Evolutionary conservation across 495 filamentous ascomycete genomes (phyloP), one percentile per base, ranked within the genome.

Genomic region (Penicillium odoratum): DNA sequence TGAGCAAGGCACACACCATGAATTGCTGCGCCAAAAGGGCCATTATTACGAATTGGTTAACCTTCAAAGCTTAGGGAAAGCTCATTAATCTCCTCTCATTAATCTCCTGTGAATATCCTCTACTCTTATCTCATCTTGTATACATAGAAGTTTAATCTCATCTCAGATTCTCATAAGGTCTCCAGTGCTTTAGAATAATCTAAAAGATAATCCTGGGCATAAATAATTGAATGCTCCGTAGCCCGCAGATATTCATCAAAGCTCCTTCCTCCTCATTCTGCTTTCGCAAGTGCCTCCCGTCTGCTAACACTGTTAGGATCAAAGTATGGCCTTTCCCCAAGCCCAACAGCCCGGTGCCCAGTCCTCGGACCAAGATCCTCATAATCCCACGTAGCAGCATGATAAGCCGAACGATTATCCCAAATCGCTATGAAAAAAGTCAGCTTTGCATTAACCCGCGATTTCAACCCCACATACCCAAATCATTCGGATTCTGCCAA

Each of bases 21-120:
- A 88, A 59, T 67, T 94, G 62, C 73, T 93, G 73, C 73, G 70
- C 18, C 81, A 79, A 62, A 82, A 81, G 64, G 88, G 89, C 9
- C 80, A 86, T 38, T 94, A 94, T 67, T 86, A 74, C 46, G 90
- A 93, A 69, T 71, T 93, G 61, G 90, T 92, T 25, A 87, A 86
- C 62, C 68, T 93, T 68, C 91, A 95, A 78, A 90, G 85, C 72
- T 67, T 95, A 60, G 88, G 84, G 62, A 90, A 87, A 72, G 78
- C 69, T 49, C 57, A 64, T 33, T 75, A 55, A 69, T 62, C 30
- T 16, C 38, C 1, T 16, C 69, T 49, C 57, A 64, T 33, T 75
- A 55, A 69, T 62, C 30, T 16, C 38, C 1, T 16, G 6, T n/a
- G 4, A 40, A 40, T 13, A n/a, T n/a, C n/a, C 5, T 40, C 13